These are phyloP conservation scores for Lippia alba DNA, from an alignment of 305 asterid genomes.

Conservation along the genomic window DNA sequence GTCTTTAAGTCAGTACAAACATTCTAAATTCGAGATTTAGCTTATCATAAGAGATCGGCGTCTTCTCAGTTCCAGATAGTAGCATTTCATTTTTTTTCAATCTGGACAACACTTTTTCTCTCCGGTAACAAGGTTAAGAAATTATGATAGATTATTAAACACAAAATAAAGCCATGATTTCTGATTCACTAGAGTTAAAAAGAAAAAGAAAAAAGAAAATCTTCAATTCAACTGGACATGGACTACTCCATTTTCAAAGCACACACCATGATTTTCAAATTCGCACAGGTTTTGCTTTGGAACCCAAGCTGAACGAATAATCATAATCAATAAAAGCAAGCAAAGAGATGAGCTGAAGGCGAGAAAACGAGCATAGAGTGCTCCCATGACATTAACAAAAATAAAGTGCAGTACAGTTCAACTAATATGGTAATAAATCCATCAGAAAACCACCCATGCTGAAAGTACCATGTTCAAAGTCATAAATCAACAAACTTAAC, in stretches of 20 bases:
- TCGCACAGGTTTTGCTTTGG: conserved; percentile 39
- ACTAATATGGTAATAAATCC: conserved; percentile 37
- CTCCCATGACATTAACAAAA: conserved; percentile 28
- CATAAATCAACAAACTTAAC: conserved; percentile 56
- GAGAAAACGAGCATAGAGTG: conserved; percentile 30
- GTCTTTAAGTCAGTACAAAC: conserved; percentile 23
- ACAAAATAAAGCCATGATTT: conserved; percentile 9
- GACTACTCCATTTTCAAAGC: conserved; percentile 24
- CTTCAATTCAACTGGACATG: conserved; percentile 20
- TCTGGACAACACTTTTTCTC: neutral
- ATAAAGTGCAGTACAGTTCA: conserved; percentile 40
- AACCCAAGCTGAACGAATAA: conserved; percentile 43
- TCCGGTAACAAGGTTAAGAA: neutral
- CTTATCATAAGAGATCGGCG: conserved; percentile 1
- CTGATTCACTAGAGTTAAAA: conserved; percentile 15
- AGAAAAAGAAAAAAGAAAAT: conserved; percentile 21
- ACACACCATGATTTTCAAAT: conserved; percentile 34
- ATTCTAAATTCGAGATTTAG: neutral
- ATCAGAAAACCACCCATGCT: conserved; percentile 42
- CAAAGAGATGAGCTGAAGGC: conserved; percentile 28
- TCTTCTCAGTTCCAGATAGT: conserved; percentile 2
- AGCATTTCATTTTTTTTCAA: conserved; percentile 5
- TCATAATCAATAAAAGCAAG: conserved; percentile 10
- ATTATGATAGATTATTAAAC: neutral
- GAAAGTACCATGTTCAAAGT: conserved; percentile 43